Evolutionary conservation across 2,329 filamentous ascomycete genomes (phyloP).

Genomic region (Aspergillus sp.): DNA sequence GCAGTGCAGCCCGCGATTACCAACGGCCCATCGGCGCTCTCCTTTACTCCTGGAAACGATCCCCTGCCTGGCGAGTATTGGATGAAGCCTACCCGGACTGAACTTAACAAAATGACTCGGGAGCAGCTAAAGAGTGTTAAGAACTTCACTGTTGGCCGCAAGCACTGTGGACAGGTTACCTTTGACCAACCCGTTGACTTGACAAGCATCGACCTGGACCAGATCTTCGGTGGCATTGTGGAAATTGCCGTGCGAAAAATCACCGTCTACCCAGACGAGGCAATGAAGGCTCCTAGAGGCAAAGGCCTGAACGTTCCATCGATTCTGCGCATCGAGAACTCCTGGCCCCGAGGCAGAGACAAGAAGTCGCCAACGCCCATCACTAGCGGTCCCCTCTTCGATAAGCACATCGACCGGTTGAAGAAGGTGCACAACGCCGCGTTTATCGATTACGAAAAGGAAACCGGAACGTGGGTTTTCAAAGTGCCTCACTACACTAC

Average conservation of each 20-base stretch:
- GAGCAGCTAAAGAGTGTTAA: conserved; percentile 70
- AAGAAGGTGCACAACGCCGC: conserved; percentile 74
- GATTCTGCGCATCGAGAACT: conserved; percentile 82
- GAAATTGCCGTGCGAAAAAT: conserved; percentile 71
- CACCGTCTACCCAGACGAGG: conserved; percentile 75
- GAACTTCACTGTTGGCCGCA: conserved; percentile 75
- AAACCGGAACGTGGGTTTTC: conserved; percentile 86
- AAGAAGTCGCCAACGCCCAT: conserved; percentile 53
- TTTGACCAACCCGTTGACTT: conserved; percentile 84
- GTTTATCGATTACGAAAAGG: conserved; percentile 73
- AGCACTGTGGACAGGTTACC: conserved; percentile 72
- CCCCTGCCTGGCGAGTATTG: conserved; percentile 73
- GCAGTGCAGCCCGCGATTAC: conserved; percentile 34
- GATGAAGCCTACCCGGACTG: conserved; percentile 71
- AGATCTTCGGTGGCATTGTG: conserved; percentile 74
- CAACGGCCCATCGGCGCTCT: conserved; percentile 25
- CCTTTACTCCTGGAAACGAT: conserved; percentile 34
- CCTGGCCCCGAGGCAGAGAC: conserved; percentile 73
- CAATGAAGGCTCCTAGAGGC: conserved; percentile 76
- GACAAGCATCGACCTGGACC: conserved; percentile 70
- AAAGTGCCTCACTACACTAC: conserved; percentile 95
- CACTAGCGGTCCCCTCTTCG: conserved; percentile 61
- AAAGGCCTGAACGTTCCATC: conserved; percentile 91
- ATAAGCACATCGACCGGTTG: conserved; percentile 76
- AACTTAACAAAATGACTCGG: conserved; percentile 74